These are phyloP conservation scores for Sequoia sempervirens DNA, from an alignment of 75 land plant species.

Conservation along the genomic window DNA sequence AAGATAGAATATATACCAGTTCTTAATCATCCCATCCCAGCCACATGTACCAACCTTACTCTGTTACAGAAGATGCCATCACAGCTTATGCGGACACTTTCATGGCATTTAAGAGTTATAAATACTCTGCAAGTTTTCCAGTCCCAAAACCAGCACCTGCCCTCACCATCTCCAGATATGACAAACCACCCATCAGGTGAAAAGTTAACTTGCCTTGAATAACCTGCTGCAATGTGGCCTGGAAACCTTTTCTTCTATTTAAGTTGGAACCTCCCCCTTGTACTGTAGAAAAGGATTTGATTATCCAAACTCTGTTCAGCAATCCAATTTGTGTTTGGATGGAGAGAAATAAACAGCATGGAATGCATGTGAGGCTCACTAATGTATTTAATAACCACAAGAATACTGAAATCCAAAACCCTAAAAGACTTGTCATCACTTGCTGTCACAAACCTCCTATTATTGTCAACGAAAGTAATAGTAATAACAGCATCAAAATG, in stretches of 20 bases:
- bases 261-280: slow-evolving; percentile 88
- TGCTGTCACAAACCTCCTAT: slow-evolving; percentile 91
- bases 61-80: slow-evolving; percentile 97
- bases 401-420: slow-evolving; percentile 96
- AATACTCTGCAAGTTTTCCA: slow-evolving; percentile 96
- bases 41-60: slow-evolving; percentile 96
- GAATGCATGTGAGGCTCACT: slow-evolving; percentile 99
- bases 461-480: slow-evolving; percentile 90
- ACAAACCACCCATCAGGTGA: slow-evolving; percentile 95
- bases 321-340: slow-evolving; percentile 88
- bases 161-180: slow-evolving; percentile 45
- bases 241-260: slow-evolving; percentile 97
- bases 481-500: slow-evolving; percentile 95
- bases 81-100: slow-evolving; percentile 85
- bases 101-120: slow-evolving; percentile 76
- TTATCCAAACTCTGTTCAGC: slow-evolving; percentile 98
- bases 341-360: slow-evolving; percentile 84
- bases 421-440: slow-evolving; percentile 94
- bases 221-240: slow-evolving; percentile 91
- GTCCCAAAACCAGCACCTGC: slow-evolving; percentile 90
- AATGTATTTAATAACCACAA: slow-evolving; percentile 25
- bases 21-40: slow-evolving; percentile 93
- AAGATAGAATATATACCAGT: slow-evolving; percentile 50
- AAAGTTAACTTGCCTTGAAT: slow-evolving; percentile 95
- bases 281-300: slow-evolving; percentile 90